These are phyloP conservation scores for Yamadazyma sp. DNA, from an alignment of 1,139 yeast genomes.

Conservation along the genomic window DNA sequence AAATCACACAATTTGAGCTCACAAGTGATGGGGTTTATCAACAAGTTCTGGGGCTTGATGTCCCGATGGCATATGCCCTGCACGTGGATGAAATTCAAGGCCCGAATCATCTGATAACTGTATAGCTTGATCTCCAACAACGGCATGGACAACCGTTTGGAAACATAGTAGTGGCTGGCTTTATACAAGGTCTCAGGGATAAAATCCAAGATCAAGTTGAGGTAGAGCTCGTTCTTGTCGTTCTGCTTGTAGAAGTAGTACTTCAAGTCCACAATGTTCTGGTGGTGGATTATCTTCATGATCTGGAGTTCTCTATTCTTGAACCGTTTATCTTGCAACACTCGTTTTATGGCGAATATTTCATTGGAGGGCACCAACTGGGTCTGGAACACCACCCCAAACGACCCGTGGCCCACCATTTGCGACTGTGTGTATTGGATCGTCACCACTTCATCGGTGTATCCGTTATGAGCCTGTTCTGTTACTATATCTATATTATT, in stretches of 20 bases:
- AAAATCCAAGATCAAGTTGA: constrained; percentile 85
- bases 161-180: constrained; percentile 79
- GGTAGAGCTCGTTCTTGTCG: constrained; percentile 75
- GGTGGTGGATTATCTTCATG: constrained; percentile 86
- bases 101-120: constrained; percentile 88
- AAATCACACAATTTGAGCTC: constrained; percentile 76
- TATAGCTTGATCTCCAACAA: constrained; percentile 83
- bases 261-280: constrained; percentile 83
- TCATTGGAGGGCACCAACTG: constrained; percentile 73
- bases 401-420: constrained; percentile 96
- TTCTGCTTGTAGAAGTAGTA: constrained; percentile 87
- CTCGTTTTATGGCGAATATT: constrained; percentile 89
- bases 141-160: constrained; percentile 83
- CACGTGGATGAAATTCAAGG: constrained; percentile 87
- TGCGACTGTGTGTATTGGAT: constrained; percentile 72
- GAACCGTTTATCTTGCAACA: constrained; percentile 90
- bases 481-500: constrained; percentile 58
- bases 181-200: constrained; percentile 94
- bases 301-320: constrained; percentile 95
- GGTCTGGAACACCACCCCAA: constrained; percentile 94
- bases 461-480: constrained; percentile 75
- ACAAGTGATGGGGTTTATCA: constrained; percentile 69
- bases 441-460: constrained; percentile 60
- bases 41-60: constrained; percentile 75
- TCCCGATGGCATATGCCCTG: constrained; percentile 94